phyloP scores from a whole-genome alignment of 345 rosid species.

The Raphanus sativus region DNA sequence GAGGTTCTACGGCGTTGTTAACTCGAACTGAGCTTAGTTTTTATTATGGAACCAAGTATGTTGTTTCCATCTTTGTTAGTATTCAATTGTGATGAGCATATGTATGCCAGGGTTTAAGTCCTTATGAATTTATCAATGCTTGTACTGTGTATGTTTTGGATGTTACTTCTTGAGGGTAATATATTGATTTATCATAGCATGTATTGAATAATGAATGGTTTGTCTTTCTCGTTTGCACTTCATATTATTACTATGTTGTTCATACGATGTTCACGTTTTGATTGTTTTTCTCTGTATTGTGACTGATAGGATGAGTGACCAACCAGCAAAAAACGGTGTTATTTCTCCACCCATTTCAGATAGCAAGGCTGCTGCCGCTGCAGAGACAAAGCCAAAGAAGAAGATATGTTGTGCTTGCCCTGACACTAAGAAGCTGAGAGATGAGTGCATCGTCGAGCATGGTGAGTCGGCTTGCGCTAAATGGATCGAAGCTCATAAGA shows the following conservation, averaged over 20 bases:
- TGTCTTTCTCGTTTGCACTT: neutral
- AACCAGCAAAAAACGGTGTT: constrained; percentile 45
- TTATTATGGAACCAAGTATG: neutral
- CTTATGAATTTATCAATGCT: neutral
- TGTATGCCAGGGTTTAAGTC: neutral
- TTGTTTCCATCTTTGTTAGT: neutral
- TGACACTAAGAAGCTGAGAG: constrained; percentile 85
- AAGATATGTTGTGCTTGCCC: constrained; percentile 96
- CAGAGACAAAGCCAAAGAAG: constrained; percentile 78
- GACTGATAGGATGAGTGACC: constrained; percentile 50
- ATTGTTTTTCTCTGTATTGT: neutral
- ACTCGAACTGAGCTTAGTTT: neutral
- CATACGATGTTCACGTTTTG: neutral
- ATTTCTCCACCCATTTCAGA: constrained; percentile 40
- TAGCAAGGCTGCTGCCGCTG: constrained; percentile 41
- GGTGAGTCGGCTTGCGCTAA: constrained; percentile 85
- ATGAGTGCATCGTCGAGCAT: constrained; percentile 83
- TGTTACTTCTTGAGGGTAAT: neutral
- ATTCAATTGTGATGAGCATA: neutral
- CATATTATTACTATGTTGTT: neutral
- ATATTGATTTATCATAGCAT: neutral
- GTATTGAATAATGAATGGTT: neutral
- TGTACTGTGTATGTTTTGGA: neutral
- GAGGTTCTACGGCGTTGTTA: neutral
- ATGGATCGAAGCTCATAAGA: constrained; percentile 94